Base-by-base conservation (phyloP, 108 stramenopile species). In the Pelagomonas calceolata region DNA sequence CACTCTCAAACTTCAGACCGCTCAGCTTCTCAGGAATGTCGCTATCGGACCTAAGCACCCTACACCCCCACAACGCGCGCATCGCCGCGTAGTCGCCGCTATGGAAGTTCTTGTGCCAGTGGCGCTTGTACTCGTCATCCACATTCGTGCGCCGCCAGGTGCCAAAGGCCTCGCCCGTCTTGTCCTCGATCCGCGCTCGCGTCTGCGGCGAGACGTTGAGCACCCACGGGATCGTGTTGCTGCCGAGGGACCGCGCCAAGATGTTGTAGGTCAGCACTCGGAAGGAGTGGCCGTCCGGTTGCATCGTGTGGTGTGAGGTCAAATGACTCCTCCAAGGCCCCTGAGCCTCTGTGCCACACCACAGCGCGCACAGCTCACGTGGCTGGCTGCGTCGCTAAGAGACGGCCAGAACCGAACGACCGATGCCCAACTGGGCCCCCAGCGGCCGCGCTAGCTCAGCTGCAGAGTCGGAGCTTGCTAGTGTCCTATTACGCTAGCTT, bases 161-260 rank as follows among this genome's bases (percentile, higher is more conserved):
- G 39, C 16, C 43, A 7, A 37, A 76, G 30, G 75, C 0, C 30
- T 45, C 0, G 4, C 34, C 37, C 32, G 36, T 14, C 21, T 12
- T n/a, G 31, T 32, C 63, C 65, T 60, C 46, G 7, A 76, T 51
- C n/a, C 75, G 75, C 4, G 14, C 30, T 30, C 32, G 30, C 60
- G 65, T 72, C n/a, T 46, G 43, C 9, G 65, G 66, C 35, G 75
- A 76, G 17, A 76, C 75, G 29, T 67, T 10, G 36, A 76, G 60
- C 9, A 72, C 75, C 75, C 75, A 76, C 14, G 75, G 75, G 32
- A 76, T 76, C 29, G 71, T 72, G 65, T 76, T 76, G 51, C 70
- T 66, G 16, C 75, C 75, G 15, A 76, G 70, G 36, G 66, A 67
- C 65, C 33, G 26, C 7, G 75, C 75, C 30, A 70, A 36, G 30